These are phyloP conservation scores for Syzygium aromaticum DNA, from an alignment of 345 rosid species.

Conservation along the genomic window DNA sequence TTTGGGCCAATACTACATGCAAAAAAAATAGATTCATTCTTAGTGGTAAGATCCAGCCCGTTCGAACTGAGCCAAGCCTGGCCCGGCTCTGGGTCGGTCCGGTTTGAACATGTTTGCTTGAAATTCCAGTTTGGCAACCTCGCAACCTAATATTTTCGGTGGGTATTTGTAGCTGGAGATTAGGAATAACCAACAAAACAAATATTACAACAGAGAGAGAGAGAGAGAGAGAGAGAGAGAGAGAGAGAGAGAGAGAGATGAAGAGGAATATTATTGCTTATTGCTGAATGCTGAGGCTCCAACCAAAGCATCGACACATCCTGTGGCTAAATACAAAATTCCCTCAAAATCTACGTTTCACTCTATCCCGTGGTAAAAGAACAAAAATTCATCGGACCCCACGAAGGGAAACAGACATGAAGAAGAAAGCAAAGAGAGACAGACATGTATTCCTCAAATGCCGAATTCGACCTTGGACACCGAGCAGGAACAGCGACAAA, in stretches of 20 bases:
- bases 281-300: background rate
- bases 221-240: background rate
- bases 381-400: background rate
- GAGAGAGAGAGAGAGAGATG: background rate
- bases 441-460: background rate
- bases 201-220: background rate
- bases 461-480: background rate
- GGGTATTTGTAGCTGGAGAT: background rate
- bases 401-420: background rate
- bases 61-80: background rate
- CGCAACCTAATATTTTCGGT: background rate
- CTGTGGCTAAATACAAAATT: background rate
- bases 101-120: background rate
- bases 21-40: background rate
- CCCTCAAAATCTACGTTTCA: background rate
- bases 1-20: background rate
- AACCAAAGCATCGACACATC: background rate
- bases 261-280: background rate
- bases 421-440: background rate
- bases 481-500: background rate
- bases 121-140: background rate
- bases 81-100: background rate
- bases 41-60: background rate
- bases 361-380: background rate
- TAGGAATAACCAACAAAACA: background rate